Conservation (phyloP, 805 yeast species). For the Cyberlindnera maritima region DNA sequence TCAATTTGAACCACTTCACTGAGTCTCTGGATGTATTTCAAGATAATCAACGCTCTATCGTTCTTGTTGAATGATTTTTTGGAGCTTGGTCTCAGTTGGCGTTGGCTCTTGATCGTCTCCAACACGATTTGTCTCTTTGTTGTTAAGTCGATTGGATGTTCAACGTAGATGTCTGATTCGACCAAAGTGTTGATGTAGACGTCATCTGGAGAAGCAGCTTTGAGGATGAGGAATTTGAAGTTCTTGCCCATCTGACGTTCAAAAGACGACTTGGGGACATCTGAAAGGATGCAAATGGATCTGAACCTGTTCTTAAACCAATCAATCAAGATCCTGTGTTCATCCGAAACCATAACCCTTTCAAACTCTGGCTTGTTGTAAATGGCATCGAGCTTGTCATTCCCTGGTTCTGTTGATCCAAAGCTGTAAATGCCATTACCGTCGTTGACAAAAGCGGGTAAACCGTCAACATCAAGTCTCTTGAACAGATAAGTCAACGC, state of each 20-base stretch:
- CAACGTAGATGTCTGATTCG: conserved; percentile 51
- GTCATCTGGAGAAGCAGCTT: conserved; percentile 40
- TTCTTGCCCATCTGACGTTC: conserved; percentile 18
- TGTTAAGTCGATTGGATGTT: conserved; percentile 45
- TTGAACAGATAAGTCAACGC: conserved; percentile 57
- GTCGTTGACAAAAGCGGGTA: conserved; percentile 40
- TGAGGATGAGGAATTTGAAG: conserved; percentile 38
- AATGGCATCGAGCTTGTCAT: conserved; percentile 48
- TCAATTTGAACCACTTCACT: conserved; percentile 67
- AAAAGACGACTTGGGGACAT: conserved; percentile 37
- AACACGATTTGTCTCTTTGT: conserved; percentile 40
- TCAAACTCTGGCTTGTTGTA: conserved; percentile 50
- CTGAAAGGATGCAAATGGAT: conserved; percentile 53
- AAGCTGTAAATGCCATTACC: conserved; percentile 28
- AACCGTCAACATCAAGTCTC: conserved; percentile 42
- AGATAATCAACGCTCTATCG: conserved; percentile 44
- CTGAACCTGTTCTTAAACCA: conserved; percentile 67
- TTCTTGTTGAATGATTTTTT: conserved; percentile 32
- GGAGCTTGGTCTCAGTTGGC: conserved; percentile 21
- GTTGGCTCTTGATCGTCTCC: conserved; percentile 32
- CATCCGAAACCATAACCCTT: conserved; percentile 44
- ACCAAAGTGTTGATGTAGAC: conserved; percentile 45
- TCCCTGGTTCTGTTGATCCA: conserved; percentile 2
- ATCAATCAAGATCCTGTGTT: conserved; percentile 64
- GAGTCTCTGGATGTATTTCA: conserved; percentile 45